Percentiles rank a stretch among this genome's conserved stretches.
phyloP scores from a whole-genome alignment of 225 moss, liverwort and hornwort genomes.

The Marchantia polymorpha region DNA sequence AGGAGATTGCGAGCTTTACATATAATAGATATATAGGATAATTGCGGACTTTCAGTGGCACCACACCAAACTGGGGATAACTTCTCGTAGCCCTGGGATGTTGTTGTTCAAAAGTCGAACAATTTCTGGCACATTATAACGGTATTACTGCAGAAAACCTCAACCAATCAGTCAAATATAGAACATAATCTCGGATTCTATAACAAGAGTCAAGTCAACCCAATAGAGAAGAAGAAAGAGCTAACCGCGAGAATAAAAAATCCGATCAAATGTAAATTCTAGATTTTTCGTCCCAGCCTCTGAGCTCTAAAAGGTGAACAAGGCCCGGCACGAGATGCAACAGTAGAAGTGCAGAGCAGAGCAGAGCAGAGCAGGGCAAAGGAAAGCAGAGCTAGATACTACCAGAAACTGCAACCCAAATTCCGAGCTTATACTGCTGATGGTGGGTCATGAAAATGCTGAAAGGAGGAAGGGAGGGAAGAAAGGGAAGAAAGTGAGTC shows the following conservation, averaged over 20 bases:
- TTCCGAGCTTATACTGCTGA: too few relatives aligned
- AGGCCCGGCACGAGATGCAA: not conserved
- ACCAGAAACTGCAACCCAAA: not conserved
- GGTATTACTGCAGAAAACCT: not conserved
- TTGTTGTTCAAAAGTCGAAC: not conserved
- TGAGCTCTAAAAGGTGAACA: not conserved
- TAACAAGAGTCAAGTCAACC: not conserved
- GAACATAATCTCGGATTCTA: not conserved
- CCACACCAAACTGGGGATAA: too few relatives aligned
- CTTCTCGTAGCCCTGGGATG: too few relatives aligned
- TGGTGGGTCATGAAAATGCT: too few relatives aligned
- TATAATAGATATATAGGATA: too few relatives aligned
- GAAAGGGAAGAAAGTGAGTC: not conserved
- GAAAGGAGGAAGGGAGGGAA: too few relatives aligned
- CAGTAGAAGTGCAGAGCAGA: not conserved
- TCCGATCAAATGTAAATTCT: too few relatives aligned
- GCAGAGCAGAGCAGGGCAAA: not conserved
- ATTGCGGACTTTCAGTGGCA: too few relatives aligned
- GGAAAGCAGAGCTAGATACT: not conserved
- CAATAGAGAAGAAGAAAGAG: not conserved
- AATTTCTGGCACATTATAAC: not conserved
- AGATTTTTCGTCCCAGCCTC: not conserved
- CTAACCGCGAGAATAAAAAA: too few relatives aligned
- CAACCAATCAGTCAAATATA: not conserved
- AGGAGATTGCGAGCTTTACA: too few relatives aligned